Conservation (phyloP, 306 rosid genomes). For the Oxytropis ochrocephala region DNA sequence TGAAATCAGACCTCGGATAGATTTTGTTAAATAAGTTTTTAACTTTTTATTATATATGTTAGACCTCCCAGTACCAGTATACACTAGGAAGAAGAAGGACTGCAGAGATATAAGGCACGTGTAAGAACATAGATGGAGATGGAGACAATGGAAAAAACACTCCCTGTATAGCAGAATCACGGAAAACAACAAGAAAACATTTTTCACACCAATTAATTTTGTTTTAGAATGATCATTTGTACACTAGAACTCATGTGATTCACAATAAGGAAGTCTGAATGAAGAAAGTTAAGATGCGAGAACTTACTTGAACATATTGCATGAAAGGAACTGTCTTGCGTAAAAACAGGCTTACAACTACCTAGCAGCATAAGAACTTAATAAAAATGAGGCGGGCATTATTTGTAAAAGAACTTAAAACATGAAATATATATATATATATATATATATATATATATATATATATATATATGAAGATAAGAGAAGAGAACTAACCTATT, state of each 20-base stretch:
- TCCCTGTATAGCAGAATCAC: neutral
- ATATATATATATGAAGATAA: too few relatives aligned
- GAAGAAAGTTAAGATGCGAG: neutral
- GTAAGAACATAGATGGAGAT: neutral
- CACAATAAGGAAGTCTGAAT: neutral
- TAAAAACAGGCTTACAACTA: constrained; percentile 87
- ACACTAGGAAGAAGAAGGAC: neutral
- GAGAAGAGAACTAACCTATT: neutral
- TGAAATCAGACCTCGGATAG: neutral
- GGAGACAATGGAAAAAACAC: neutral
- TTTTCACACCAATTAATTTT: neutral
- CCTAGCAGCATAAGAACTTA: constrained; percentile 55
- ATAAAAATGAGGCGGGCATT: constrained; percentile 11
- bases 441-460: too few relatives aligned
- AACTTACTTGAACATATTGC: constrained; percentile 87
- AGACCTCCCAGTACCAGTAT: neutral
- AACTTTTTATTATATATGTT: too few relatives aligned
- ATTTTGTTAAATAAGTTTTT: too few relatives aligned
- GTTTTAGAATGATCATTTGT: constrained; percentile 9
- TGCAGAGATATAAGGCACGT: neutral
- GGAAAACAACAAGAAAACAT: neutral
- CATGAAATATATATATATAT: too few relatives aligned
- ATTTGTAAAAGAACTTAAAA: constrained; percentile 1
- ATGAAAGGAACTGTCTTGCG: constrained; percentile 93
- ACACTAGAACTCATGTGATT: neutral